Percentiles rank a stretch among this genome's conserved stretches.
Conservation (phyloP, 2,329 filamentous ascomycete genomes). For the Sclerotinia minor region DNA sequence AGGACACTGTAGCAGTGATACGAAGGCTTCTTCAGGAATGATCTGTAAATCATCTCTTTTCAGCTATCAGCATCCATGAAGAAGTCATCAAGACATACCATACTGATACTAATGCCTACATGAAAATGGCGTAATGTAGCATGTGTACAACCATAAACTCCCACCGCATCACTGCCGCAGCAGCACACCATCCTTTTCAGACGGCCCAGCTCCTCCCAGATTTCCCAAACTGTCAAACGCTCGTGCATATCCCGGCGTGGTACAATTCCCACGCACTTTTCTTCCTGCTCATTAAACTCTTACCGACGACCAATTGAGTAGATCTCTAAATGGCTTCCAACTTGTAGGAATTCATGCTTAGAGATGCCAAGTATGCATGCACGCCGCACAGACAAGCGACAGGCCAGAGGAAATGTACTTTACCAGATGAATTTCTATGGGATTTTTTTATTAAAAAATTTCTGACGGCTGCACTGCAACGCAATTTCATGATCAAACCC, state of each 20-base stretch:
- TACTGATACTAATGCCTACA: not conserved
- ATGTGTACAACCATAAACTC: slow-evolving; percentile 13
- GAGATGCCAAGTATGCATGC: slow-evolving; percentile 7
- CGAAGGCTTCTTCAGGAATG: not conserved
- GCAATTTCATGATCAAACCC: slow-evolving; percentile 15
- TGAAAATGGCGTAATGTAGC: slow-evolving; percentile 3
- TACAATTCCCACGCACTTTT: not conserved
- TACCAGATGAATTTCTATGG: not conserved
- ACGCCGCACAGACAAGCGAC: slow-evolving; percentile 9
- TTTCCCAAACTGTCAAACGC: slow-evolving; percentile 19
- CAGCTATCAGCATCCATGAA: not conserved
- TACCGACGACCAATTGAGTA: slow-evolving; percentile 7
- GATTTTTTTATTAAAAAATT: not conserved
- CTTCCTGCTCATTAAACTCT: not conserved
- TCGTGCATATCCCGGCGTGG: slow-evolving; percentile 21
- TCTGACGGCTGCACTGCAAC: slow-evolving; percentile 20
- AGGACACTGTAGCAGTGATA: not conserved
- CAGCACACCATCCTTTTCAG: slow-evolving; percentile 2
- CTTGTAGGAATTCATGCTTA: slow-evolving; percentile 1
- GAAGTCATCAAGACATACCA: not conserved
- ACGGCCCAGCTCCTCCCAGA: slow-evolving; percentile 14
- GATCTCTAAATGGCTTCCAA: not conserved
- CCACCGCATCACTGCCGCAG: slow-evolving; percentile 20
- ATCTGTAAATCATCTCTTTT: not conserved
- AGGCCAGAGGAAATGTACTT: not conserved